A percentile compares a stretch with the other conserved stretches of the same genome.
Conservation (phyloP, 495 filamentous ascomycete genomes). For the Daldinia grandis region DNA sequence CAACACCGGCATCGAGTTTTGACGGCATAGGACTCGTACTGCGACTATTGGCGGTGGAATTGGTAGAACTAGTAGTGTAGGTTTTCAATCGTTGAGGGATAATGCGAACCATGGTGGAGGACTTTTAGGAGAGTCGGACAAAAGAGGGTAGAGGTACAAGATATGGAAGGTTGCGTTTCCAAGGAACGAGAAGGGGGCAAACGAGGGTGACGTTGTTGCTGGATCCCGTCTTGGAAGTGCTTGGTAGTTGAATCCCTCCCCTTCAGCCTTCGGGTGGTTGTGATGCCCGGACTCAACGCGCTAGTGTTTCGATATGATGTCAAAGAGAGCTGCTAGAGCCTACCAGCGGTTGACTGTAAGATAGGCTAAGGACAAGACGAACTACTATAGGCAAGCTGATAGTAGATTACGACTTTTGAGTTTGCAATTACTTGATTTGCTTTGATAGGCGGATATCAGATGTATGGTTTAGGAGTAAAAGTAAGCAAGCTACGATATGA, state of each 20-base stretch:
- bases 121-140: slow-evolving; percentile 8
- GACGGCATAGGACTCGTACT: slow-evolving; percentile 53
- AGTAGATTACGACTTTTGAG: slow-evolving; percentile 1
- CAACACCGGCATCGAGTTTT: slow-evolving; percentile 50
- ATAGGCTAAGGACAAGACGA: background rate
- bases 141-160: slow-evolving; percentile 24
- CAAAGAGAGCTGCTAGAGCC: slow-evolving; percentile 11
- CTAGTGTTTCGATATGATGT: slow-evolving; percentile 37
- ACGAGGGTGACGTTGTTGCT: slow-evolving; percentile 35
- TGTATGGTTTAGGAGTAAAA: slow-evolving; percentile 1
- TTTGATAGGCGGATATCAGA: background rate
- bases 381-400: background rate
- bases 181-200: slow-evolving; percentile 34
- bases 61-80: slow-evolving; percentile 63
- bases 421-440: slow-evolving; percentile 14
- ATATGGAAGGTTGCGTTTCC: slow-evolving; percentile 19
- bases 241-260: slow-evolving; percentile 21
- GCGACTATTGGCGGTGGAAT: slow-evolving; percentile 53
- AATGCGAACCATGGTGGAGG: slow-evolving; percentile 73
- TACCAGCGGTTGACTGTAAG: background rate
- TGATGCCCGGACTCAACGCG: slow-evolving; percentile 29
- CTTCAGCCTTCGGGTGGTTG: slow-evolving; percentile 24
- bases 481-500: slow-evolving; percentile 10
- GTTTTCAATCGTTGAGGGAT: slow-evolving; percentile 76
- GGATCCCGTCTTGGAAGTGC: slow-evolving; percentile 36